Percentiles rank a stretch among this genome's conserved stretches.
Conservation (phyloP, 345 rosid species). For the Balakata baccata region DNA sequence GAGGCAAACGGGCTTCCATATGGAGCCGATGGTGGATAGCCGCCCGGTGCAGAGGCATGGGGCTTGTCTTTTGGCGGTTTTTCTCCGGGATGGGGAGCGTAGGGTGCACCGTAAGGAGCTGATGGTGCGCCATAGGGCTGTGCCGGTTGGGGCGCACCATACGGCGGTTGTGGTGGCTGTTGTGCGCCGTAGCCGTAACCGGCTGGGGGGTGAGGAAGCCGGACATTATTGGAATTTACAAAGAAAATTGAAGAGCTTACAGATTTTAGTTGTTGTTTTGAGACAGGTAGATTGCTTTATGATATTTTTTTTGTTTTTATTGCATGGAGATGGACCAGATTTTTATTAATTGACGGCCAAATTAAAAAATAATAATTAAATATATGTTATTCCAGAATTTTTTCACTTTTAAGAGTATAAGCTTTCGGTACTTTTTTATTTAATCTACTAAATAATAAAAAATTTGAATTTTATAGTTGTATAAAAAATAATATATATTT, state of each 20-base stretch:
- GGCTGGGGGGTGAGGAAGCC: constrained; percentile 46
- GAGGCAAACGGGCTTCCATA: constrained; percentile 68
- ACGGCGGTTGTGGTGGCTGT: constrained; percentile 25
- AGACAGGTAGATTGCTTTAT: too few relatives aligned
- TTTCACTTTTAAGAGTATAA: too few relatives aligned
- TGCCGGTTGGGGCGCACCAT: constrained; percentile 22
- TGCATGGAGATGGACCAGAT: too few relatives aligned
- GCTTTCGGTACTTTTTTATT: too few relatives aligned
- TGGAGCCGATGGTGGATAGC: constrained; percentile 36
- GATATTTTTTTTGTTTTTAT: too few relatives aligned
- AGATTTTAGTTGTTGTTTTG: too few relatives aligned
- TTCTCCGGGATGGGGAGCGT: constrained; percentile 35
- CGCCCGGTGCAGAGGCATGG: constrained; percentile 32
- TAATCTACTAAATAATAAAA: too few relatives aligned
- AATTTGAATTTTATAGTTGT: too few relatives aligned
- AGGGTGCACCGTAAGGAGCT: constrained; percentile 32
- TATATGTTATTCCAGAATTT: too few relatives aligned
- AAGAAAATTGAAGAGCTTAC: background rate
- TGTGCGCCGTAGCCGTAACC: constrained; percentile 59
- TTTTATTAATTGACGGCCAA: too few relatives aligned
- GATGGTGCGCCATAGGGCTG: constrained; percentile 44
- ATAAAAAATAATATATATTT: too few relatives aligned
- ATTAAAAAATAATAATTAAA: too few relatives aligned
- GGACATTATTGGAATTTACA: constrained; percentile 26
- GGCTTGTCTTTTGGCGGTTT: constrained; percentile 76